Percentiles rank a stretch among this genome's conserved stretches.
phyloP scores from a whole-genome alignment of 371 early-diverging fungal genomes.

The Rhizopus microsporus region DNA sequence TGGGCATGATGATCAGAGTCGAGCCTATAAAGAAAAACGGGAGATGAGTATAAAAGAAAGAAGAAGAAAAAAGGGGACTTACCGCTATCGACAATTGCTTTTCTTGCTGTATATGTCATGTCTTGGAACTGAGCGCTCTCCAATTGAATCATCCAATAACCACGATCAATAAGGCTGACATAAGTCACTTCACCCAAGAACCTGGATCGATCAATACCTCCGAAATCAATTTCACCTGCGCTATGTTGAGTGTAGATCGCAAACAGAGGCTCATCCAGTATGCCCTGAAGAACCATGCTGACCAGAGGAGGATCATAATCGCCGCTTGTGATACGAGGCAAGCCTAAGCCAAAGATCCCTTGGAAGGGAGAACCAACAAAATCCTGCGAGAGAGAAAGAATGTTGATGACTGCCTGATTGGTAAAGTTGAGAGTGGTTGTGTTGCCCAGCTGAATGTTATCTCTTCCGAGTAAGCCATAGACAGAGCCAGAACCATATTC shows the following conservation, averaged over 20 bases:
- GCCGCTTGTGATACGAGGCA: constrained; percentile 53
- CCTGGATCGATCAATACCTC: constrained; percentile 60
- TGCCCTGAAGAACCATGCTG: constrained; percentile 63
- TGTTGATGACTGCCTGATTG: constrained; percentile 55
- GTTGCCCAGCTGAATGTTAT: constrained; percentile 55
- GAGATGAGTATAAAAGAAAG: constrained; percentile 4
- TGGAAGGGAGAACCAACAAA: constrained; percentile 64
- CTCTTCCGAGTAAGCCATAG: constrained; percentile 46
- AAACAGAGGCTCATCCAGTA: constrained; percentile 72
- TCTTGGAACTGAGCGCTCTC: background rate
- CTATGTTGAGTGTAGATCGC: constrained; percentile 62
- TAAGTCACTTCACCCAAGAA: constrained; percentile 61
- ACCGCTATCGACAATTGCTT: constrained; percentile 44
- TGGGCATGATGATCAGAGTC: constrained; percentile 70
- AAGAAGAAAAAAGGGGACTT: constrained; percentile 4
- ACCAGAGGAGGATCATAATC: constrained; percentile 60
- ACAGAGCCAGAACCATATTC: constrained; percentile 71
- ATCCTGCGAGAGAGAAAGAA: constrained; percentile 52
- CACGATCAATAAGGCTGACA: constrained; percentile 67
- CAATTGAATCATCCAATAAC: constrained; percentile 74
- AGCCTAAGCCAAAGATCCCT: constrained; percentile 73
- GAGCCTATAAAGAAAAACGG: constrained; percentile 43
- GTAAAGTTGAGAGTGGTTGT: constrained; percentile 28
- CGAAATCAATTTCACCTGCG: constrained; percentile 68
- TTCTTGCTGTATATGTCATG: background rate